Evolutionary conservation across 345 rosid species (phyloP).

Genomic region (Leavenworthia alabamica): DNA sequence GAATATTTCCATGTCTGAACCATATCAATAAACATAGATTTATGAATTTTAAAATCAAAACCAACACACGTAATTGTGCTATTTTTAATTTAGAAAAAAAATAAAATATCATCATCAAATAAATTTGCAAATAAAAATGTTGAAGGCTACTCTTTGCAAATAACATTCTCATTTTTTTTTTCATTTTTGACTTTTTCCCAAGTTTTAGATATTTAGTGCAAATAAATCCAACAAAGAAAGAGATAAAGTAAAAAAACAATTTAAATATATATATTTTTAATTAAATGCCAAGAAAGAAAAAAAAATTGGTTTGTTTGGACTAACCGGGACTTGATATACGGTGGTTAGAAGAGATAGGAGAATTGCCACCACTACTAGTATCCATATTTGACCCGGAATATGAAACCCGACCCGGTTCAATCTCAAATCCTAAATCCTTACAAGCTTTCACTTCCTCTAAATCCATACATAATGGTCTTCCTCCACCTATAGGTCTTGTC

Average conservation of each 20-base stretch:
- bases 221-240: neutral
- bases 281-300: neutral
- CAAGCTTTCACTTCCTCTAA: slow-evolving; percentile 88
- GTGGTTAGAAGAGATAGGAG: slow-evolving; percentile 83
- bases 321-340: slow-evolving; percentile 91
- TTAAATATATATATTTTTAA: neutral
- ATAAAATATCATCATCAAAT: too few relatives aligned
- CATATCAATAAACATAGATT: too few relatives aligned
- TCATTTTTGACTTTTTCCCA: neutral
- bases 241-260: neutral
- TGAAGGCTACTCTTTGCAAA: neutral
- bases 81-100: too few relatives aligned
- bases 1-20: too few relatives aligned
- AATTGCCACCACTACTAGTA: slow-evolving; percentile 80
- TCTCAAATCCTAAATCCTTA: slow-evolving; percentile 77
- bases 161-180: neutral
- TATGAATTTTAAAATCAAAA: too few relatives aligned
- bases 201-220: neutral
- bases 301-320: neutral
- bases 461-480: slow-evolving; percentile 77
- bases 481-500: slow-evolving; percentile 77
- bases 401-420: slow-evolving; percentile 53
- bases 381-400: slow-evolving; percentile 44
- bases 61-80: too few relatives aligned
- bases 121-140: neutral